These are phyloP conservation scores for Xerocomellus chrysenteron DNA, from an alignment of 768 basidiomycete genomes.

Conservation along the genomic window DNA sequence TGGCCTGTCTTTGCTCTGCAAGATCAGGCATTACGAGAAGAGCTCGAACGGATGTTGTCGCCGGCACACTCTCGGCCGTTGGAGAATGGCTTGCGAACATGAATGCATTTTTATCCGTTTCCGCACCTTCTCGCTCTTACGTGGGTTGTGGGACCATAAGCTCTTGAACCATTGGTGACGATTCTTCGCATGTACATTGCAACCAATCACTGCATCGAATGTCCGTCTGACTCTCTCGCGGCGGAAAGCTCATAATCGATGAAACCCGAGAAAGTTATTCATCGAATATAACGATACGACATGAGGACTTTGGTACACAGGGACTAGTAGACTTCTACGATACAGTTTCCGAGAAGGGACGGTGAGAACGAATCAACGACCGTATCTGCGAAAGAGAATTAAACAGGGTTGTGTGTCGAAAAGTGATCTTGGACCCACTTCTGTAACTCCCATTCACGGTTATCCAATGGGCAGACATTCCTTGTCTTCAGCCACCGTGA, in stretches of 20 bases:
- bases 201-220: background rate
- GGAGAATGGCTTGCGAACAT: background rate
- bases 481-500: slow-evolving; percentile 98
- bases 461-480: slow-evolving; percentile 92
- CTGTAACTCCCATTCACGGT: slow-evolving; percentile 96
- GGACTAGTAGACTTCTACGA: slow-evolving; percentile 11
- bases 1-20: slow-evolving; percentile 26
- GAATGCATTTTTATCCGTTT: background rate
- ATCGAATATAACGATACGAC: background rate
- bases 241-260: background rate
- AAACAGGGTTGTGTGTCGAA: background rate
- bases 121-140: background rate
- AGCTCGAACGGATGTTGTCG: slow-evolving; percentile 20
- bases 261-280: background rate
- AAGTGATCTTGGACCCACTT: slow-evolving; percentile 57
- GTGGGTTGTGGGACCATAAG: background rate
- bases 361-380: slow-evolving; percentile 33
- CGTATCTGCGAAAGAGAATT: slow-evolving; percentile 33
- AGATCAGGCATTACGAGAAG: slow-evolving; percentile 13
- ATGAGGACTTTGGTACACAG: slow-evolving; percentile 13
- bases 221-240: background rate
- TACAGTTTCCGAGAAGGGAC: slow-evolving; percentile 13
- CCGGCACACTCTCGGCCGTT: background rate
- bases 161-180: too few species aligned
- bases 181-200: background rate